These are phyloP conservation scores for Stramenopiles sp. DNA, from an alignment of 352 stramenopile species.

Conservation along the genomic window DNA sequence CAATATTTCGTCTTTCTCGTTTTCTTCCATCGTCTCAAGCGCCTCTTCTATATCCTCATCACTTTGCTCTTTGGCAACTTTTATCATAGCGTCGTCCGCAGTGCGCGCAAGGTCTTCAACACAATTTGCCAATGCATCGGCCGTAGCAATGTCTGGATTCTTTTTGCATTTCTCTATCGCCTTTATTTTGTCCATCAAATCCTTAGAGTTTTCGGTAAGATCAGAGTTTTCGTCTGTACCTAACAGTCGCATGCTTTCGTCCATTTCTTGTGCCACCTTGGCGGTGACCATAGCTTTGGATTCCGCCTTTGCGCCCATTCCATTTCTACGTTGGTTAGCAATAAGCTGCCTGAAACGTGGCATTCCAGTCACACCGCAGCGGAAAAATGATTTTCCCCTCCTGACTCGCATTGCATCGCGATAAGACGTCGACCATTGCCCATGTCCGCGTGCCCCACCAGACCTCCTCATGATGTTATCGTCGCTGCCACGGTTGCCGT, in stretches of 20 bases:
- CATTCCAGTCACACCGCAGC: background rate
- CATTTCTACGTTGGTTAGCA: background rate
- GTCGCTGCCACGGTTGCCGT: background rate
- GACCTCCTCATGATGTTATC: background rate
- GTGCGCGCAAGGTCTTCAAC: background rate
- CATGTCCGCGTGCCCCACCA: background rate
- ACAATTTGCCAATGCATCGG: background rate
- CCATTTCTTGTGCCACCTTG: background rate
- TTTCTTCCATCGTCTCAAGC: background rate
- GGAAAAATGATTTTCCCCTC: background rate
- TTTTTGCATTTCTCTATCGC: background rate
- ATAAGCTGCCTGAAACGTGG: background rate
- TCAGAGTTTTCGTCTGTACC: background rate
- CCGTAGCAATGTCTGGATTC: background rate
- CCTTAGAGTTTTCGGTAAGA: background rate
- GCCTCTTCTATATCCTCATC: slow-evolving; percentile 7
- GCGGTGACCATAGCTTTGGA: background rate
- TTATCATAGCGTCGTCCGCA: background rate
- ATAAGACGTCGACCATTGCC: background rate
- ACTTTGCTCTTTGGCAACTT: background rate
- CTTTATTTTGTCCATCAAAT: background rate
- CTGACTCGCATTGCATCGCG: background rate
- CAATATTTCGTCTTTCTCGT: slow-evolving; percentile 10
- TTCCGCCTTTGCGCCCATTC: background rate
- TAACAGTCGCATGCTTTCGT: background rate